phyloP scores from a whole-genome alignment of 495 filamentous ascomycete species.

The Pseudevernia furfuracea region DNA sequence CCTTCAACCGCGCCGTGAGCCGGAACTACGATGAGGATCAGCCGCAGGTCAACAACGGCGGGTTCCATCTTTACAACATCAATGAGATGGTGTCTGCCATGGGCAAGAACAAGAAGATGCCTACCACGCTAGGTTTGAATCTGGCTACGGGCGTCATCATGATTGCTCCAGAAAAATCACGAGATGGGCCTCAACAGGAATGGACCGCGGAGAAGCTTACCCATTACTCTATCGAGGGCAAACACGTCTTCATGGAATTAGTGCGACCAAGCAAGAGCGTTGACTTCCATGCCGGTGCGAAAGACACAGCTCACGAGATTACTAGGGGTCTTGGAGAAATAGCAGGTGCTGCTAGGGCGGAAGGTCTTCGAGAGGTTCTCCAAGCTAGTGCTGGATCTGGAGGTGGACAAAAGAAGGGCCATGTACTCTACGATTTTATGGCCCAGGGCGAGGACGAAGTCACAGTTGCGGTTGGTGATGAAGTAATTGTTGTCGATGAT shows the following conservation, averaged over 20 bases:
- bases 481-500: slow-evolving; percentile 85
- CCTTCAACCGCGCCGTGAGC: slow-evolving; percentile 47
- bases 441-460: slow-evolving; percentile 96
- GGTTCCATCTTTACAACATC: slow-evolving; percentile 90
- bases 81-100: slow-evolving; percentile 92
- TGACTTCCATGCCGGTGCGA: slow-evolving; percentile 95
- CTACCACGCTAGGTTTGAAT: slow-evolving; percentile 87
- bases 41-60: slow-evolving; percentile 52
- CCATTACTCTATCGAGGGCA: slow-evolving; percentile 94
- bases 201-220: slow-evolving; percentile 91
- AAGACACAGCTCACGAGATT: slow-evolving; percentile 93
- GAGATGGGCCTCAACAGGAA: slow-evolving; percentile 75
- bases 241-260: slow-evolving; percentile 93
- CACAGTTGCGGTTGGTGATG: slow-evolving; percentile 80
- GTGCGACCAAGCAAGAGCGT: slow-evolving; percentile 84
- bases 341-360: slow-evolving; percentile 71
- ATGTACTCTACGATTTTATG: slow-evolving; percentile 89
- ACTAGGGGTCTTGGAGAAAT: slow-evolving; percentile 81
- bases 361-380: slow-evolving; percentile 80
- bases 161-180: slow-evolving; percentile 74
- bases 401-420: slow-evolving; percentile 66
- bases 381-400: slow-evolving; percentile 55
- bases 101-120: slow-evolving; percentile 96
- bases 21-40: slow-evolving; percentile 34
- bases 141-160: slow-evolving; percentile 77